Evolutionary conservation across 2,329 filamentous ascomycete species (phyloP).

Genomic region (Cladosporium cucumerinum): DNA sequence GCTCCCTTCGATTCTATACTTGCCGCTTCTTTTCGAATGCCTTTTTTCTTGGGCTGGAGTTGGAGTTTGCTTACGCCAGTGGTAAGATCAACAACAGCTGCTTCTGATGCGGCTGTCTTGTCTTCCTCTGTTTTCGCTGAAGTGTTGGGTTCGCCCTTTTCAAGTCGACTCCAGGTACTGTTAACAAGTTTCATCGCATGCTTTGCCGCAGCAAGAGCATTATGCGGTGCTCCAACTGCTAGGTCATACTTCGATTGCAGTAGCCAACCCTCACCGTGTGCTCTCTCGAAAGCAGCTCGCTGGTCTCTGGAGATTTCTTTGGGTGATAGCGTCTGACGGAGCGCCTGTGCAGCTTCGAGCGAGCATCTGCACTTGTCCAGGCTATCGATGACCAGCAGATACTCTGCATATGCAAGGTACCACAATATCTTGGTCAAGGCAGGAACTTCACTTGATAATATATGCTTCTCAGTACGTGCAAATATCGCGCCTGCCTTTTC

Average conservation of each 20-base stretch:
- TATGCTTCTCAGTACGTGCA: conserved; percentile 53
- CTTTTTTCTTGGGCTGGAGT: conserved; percentile 39
- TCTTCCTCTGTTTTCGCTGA: not conserved
- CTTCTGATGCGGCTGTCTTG: not conserved
- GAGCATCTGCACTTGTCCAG: conserved; percentile 19
- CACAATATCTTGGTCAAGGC: conserved; percentile 46
- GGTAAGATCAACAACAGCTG: conserved; percentile 20
- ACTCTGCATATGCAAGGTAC: conserved; percentile 24
- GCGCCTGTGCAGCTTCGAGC: conserved; percentile 21
- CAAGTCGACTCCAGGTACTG: conserved; percentile 25
- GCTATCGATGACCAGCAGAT: conserved; percentile 23
- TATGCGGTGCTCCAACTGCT: conserved; percentile 18
- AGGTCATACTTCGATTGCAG: conserved; percentile 26
- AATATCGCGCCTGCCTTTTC: conserved; percentile 58
- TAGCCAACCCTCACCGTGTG: conserved; percentile 30
- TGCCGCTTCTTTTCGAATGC: conserved; percentile 16
- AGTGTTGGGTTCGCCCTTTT: not conserved
- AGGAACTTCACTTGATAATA: conserved; percentile 40
- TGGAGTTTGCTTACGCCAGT: conserved; percentile 34
- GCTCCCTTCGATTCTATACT: conserved; percentile 54
- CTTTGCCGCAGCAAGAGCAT: conserved; percentile 30
- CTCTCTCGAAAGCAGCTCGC: conserved; percentile 22
- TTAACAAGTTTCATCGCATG: conserved; percentile 28
- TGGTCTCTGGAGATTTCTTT: conserved; percentile 22
- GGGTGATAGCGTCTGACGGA: conserved; percentile 20